These are phyloP conservation scores for Ascochyta clinopodiicola DNA, from an alignment of 2,329 filamentous ascomycete species.

Conservation along the genomic window DNA sequence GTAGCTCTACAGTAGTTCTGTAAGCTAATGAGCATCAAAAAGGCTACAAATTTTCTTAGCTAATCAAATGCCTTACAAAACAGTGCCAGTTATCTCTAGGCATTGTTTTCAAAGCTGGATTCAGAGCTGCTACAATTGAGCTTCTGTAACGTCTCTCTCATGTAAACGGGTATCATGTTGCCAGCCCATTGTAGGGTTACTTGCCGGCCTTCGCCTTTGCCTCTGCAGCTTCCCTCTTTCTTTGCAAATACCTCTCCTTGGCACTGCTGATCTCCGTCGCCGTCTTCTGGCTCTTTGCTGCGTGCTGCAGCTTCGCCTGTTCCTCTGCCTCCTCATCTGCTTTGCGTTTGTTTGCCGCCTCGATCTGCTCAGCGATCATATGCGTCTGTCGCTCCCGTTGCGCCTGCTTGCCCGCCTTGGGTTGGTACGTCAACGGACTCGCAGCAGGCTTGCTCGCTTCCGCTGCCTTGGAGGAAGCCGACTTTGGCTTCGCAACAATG, in stretches of 20 bases:
- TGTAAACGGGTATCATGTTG: conserved; percentile 6
- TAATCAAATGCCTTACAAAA: too few species aligned
- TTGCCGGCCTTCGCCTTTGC: conserved; percentile 64
- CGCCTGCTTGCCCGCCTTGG: conserved; percentile 62
- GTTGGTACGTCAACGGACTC: conserved; percentile 30
- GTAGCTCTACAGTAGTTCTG: too few species aligned
- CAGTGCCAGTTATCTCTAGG: too few species aligned
- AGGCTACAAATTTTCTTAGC: too few species aligned
- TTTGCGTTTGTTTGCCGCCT: conserved; percentile 73
- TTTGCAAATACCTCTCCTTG: conserved; percentile 78
- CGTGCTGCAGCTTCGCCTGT: conserved; percentile 67
- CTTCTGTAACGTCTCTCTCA: not conserved
- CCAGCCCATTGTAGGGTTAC: not conserved
- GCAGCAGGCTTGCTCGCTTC: conserved; percentile 22
- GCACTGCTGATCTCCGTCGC: conserved; percentile 77
- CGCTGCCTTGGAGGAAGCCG: conserved; percentile 36
- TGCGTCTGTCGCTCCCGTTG: conserved; percentile 77
- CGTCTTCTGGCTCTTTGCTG: conserved; percentile 79
- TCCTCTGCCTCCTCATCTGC: conserved; percentile 73
- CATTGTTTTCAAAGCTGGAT: too few species aligned
- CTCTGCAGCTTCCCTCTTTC: conserved; percentile 77
- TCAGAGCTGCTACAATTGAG: too few species aligned
- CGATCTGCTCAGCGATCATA: conserved; percentile 81
- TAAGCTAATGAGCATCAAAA: too few species aligned
- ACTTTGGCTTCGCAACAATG: conserved; percentile 68